Percentiles rank a stretch among this genome's conserved stretches.
Conservation (phyloP, 2,329 filamentous ascomycete genomes). For the Chaetoscypha palmicola region DNA sequence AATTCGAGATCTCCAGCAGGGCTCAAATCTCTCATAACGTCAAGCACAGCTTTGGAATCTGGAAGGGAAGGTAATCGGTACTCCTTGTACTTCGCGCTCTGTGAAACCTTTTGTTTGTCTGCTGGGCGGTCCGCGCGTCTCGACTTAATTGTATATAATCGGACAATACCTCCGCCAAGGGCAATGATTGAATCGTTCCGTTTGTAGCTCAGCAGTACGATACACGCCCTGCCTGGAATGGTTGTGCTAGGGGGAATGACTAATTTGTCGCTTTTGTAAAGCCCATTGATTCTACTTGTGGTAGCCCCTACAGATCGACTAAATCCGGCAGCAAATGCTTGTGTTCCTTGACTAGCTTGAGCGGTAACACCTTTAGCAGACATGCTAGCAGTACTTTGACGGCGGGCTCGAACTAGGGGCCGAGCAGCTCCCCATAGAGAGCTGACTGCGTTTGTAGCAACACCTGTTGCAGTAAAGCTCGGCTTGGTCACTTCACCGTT, state of each 20-base stretch:
- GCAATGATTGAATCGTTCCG: constrained; percentile 57
- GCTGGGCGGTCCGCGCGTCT: constrained; percentile 45
- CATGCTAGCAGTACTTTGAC: constrained; percentile 28
- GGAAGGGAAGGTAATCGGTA: constrained; percentile 58
- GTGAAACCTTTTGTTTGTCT: constrained; percentile 48
- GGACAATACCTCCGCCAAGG: constrained; percentile 57
- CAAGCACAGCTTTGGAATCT: constrained; percentile 50
- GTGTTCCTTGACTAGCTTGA: constrained; percentile 62
- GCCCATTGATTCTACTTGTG: constrained; percentile 63
- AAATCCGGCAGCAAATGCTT: constrained; percentile 66
- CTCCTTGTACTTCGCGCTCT: constrained; percentile 39
- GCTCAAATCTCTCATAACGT: constrained; percentile 49
- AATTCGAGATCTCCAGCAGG: constrained; percentile 32
- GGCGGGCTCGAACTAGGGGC: constrained; percentile 28
- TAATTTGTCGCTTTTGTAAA: constrained; percentile 71
- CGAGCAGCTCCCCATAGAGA: constrained; percentile 29
- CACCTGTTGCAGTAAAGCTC: constrained; percentile 37
- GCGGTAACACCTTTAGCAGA: constrained; percentile 28
- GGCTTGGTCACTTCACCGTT: constrained; percentile 38
- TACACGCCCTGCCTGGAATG: constrained; percentile 50
- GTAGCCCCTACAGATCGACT: constrained; percentile 63
- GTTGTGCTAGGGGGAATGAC: constrained; percentile 53
- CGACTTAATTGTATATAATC: constrained; percentile 46
- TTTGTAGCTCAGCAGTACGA: constrained; percentile 58
- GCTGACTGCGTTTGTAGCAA: constrained; percentile 30